These are phyloP conservation scores for Candida sithepensis DNA, from an alignment of 805 yeast genomes.

Conservation along the genomic window DNA sequence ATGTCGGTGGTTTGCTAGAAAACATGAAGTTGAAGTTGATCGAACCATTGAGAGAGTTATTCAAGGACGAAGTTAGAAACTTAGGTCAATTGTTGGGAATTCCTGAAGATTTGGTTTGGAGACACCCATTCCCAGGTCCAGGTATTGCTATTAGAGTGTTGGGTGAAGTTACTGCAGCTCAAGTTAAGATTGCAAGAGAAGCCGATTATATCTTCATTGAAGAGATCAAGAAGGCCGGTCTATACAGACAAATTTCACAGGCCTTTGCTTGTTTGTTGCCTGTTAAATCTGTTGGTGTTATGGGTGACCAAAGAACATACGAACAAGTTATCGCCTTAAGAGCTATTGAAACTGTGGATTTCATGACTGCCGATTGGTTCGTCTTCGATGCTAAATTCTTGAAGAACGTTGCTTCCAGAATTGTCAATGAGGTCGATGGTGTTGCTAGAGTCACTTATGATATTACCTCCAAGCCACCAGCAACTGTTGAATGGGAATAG, in stretches of 20 bases:
- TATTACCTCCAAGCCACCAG: constrained; percentile 98
- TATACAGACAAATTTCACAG: constrained; percentile 90
- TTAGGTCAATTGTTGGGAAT: constrained; percentile 93
- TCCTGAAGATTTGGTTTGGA: constrained; percentile 96
- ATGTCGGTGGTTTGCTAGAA: constrained; percentile 96
- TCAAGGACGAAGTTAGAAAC: constrained; percentile 98
- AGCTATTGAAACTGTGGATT: constrained; percentile 96
- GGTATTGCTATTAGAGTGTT: constrained; percentile 98
- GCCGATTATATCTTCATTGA: constrained; percentile 96
- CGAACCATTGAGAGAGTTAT: constrained; percentile 97
- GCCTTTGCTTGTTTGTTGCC: constrained; percentile 97
- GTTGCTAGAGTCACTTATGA: constrained; percentile 99
- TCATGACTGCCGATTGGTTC: constrained; percentile 99
- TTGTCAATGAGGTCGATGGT: constrained; percentile 97
- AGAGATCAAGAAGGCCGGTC: constrained; percentile 90
- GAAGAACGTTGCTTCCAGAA: constrained; percentile 90
- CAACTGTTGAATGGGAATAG: constrained; percentile 97
- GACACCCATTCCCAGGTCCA: constrained; percentile 99
- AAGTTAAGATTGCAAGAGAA: constrained; percentile 94
- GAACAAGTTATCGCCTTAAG: constrained; percentile 99
- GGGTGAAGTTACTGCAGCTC: constrained; percentile 93
- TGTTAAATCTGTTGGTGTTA: constrained; percentile 97
- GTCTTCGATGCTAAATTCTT: constrained; percentile 89
- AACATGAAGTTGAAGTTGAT: constrained; percentile 97
- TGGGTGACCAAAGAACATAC: constrained; percentile 99